phyloP scores from a whole-genome alignment of 2,329 filamentous ascomycete genomes.

The Penicillium janthinellum region DNA sequence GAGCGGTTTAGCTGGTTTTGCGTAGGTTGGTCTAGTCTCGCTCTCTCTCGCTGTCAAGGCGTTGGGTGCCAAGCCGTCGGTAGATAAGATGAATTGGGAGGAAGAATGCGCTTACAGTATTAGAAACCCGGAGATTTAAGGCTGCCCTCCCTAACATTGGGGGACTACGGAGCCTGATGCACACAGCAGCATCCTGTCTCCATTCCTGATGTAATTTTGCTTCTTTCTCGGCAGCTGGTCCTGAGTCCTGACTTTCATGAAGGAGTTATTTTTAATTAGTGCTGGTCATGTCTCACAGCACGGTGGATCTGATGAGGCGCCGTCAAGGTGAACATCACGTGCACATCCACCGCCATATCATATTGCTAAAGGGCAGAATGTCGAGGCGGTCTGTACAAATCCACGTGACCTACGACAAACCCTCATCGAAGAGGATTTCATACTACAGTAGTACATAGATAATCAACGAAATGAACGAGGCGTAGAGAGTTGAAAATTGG shows the following conservation, averaged over 20 bases:
- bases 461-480: not conserved
- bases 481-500: not conserved
- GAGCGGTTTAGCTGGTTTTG: not conserved
- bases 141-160: not conserved
- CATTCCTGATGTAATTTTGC: conserved; percentile 5
- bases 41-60: not conserved
- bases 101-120: conserved; percentile 14
- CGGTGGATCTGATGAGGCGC: conserved; percentile 6
- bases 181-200: conserved; percentile 11
- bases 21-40: not conserved
- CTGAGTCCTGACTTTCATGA: not conserved
- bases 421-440: not conserved
- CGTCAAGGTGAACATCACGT: not conserved
- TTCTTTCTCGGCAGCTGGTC: not conserved
- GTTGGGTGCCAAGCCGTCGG: not conserved
- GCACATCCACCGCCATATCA: conserved; percentile 6
- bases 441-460: too few species aligned
- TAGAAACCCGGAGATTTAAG: conserved; percentile 24
- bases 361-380: conserved; percentile 2
- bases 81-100: conserved; percentile 18
- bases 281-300: conserved; percentile 21
- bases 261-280: conserved; percentile 25
- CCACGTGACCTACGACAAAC: conserved; percentile 11
- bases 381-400: conserved; percentile 1
- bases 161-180: conserved; percentile 7